Conservation (phyloP, 257 asterid species). For the Solanum ossicruentum region DNA sequence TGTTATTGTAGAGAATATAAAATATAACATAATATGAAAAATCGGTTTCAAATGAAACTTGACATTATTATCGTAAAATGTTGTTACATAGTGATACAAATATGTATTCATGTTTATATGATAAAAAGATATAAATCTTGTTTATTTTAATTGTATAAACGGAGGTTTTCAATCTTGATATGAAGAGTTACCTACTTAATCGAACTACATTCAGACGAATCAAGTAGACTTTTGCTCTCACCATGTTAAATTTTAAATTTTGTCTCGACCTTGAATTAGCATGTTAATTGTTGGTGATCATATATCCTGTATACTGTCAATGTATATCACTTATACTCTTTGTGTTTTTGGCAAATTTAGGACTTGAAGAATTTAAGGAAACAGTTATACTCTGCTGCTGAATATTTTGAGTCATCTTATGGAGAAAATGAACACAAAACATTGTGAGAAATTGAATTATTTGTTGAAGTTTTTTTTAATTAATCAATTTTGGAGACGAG, state of each 20-base stretch:
- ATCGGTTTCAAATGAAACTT: background rate
- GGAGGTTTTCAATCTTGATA: background rate
- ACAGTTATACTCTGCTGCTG: constrained; percentile 70
- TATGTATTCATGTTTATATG: background rate
- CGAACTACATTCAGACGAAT: background rate
- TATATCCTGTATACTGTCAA: background rate
- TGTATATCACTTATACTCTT: background rate
- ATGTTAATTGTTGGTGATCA: background rate
- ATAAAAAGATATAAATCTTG: background rate
- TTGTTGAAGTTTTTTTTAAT: background rate
- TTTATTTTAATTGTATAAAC: background rate
- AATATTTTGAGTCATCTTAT: constrained; percentile 51
- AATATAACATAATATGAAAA: background rate
- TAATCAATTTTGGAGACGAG: background rate
- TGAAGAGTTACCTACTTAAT: background rate
- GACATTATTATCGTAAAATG: background rate
- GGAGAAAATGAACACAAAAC: constrained; percentile 35
- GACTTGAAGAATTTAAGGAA: constrained; percentile 45
- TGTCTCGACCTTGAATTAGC: background rate
- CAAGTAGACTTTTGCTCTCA: background rate
- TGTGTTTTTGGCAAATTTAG: constrained; percentile 7
- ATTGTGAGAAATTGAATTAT: constrained; percentile 17
- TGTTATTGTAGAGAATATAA: background rate
- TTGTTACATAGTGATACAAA: background rate
- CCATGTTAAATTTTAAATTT: background rate